Conservation (phyloP, 345 rosid species). For the Euphorbia tirucalli region DNA sequence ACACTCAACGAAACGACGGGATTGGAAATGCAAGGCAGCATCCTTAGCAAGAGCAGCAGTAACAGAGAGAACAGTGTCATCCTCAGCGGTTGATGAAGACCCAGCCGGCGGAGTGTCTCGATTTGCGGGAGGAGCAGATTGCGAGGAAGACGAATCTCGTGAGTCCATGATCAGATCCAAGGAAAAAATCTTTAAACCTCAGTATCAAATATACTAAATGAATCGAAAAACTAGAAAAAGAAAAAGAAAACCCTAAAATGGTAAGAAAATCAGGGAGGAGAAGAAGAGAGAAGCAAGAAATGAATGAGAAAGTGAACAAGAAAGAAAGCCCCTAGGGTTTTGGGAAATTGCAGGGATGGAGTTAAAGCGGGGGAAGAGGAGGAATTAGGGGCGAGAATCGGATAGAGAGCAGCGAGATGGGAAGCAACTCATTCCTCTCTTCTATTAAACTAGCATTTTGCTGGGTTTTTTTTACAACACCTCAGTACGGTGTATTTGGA, state of each 20-base stretch:
- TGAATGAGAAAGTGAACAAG: neutral
- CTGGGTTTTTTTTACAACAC: neutral
- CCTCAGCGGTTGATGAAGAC: constrained; percentile 14
- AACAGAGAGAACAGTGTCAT: constrained; percentile 24
- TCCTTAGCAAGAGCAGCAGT: constrained; percentile 64
- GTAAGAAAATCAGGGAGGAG: neutral
- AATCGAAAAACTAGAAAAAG: neutral
- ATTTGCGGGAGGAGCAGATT: constrained; percentile 10
- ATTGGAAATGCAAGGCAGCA: constrained; percentile 69
- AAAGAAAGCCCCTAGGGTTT: neutral
- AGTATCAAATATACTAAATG: neutral
- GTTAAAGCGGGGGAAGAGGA: neutral
- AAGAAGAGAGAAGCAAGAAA: neutral
- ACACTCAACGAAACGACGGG: constrained; percentile 69
- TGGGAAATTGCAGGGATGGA: constrained; percentile 15
- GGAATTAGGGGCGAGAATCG: neutral
- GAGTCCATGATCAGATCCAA: constrained; percentile 35
- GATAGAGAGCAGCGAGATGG: neutral
- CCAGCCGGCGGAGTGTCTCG: constrained; percentile 15
- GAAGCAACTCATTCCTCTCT: neutral
- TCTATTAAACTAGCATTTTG: neutral
- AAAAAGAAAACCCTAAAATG: constrained; percentile 16
- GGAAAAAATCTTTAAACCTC: neutral
- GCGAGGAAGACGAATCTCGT: constrained; percentile 25
- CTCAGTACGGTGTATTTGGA: too few species aligned